These are phyloP conservation scores for Mucor irregularis DNA, from an alignment of 371 early-diverging fungal genomes.

Conservation along the genomic window DNA sequence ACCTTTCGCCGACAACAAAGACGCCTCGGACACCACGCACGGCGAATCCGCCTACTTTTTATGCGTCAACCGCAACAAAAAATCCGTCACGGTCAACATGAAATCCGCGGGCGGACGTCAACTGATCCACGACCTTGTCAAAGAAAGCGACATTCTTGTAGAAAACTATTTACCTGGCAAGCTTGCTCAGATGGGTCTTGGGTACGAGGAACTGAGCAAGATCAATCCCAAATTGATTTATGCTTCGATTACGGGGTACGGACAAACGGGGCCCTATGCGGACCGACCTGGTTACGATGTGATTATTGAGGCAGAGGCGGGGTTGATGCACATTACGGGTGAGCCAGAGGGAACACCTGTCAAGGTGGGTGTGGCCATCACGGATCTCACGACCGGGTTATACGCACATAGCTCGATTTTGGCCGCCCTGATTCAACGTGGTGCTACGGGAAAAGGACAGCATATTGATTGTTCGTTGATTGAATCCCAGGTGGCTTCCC, in stretches of 20 bases:
- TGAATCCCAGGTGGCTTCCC: constrained; percentile 83
- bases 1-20: constrained; percentile 60
- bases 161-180: constrained; percentile 94
- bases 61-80: constrained; percentile 89
- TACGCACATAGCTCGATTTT: constrained; percentile 88
- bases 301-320: constrained; percentile 92
- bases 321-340: constrained; percentile 95
- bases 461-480: constrained; percentile 85
- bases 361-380: constrained; percentile 95
- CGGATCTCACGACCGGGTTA: constrained; percentile 82
- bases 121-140: constrained; percentile 70
- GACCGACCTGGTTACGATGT: constrained; percentile 90
- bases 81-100: constrained; percentile 84
- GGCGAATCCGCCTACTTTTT: constrained; percentile 90
- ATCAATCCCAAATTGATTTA: constrained; percentile 85
- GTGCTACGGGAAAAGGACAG: constrained; percentile 71
- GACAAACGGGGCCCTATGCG: constrained; percentile 84
- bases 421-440: constrained; percentile 80
- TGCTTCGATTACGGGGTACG: constrained; percentile 89
- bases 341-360: constrained; percentile 82
- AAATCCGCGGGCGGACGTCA: constrained; percentile 65
- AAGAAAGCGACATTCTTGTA: constrained; percentile 76
- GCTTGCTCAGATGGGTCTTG: constrained; percentile 73
- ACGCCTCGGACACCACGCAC: constrained; percentile 25
- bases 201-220: constrained; percentile 65